Evolutionary conservation across 495 filamentous ascomycete genomes (phyloP), one percentile per base, ranked within the genome.

Genomic region (Annulohypoxylon moriforme): DNA sequence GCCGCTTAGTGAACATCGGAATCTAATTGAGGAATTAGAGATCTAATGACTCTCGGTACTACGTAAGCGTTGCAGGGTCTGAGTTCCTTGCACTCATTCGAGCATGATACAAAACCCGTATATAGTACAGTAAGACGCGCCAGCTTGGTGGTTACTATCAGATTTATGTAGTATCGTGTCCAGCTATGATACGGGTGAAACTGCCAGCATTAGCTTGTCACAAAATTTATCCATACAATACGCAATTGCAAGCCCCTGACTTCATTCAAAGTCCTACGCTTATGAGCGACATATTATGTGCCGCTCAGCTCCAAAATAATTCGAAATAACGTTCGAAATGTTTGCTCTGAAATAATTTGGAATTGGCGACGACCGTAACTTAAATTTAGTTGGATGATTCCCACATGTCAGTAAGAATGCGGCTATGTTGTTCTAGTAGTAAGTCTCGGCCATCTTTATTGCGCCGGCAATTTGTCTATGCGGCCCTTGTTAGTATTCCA

Each of bases 401-500:
- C 34, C 46, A 34, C 40, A 29, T 42, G 33, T 62, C 34, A 24
- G 29, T 29, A 40, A 67, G n/a, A 53, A 67, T 38, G 59, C 46
- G 55, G 55, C 50, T 42, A 46, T 64, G 59, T 55, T 38, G 33
- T 31, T 38, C 18, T 65, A 72, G 60, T 65, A 72, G 60, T 68
- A 68, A 68, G 52, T 50, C 13, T 73, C 71, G 71, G 71, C 22
- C 71, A 25, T 73, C 71, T 73, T 73, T 69, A 36, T 56, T 69
- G 25, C 42, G 18, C 71, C 71, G 71, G 64, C 47, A 34, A n/a
- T 22, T 46, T 34, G 5, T 44, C 40, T 20, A 52, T 66, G 33
- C 50, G 42, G 40, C 20, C 55, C 56, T 36, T 61, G 20, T 52
- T 49, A 16, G 59, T 36, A 64, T 57, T 60, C 58, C 47, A 65